phyloP scores from a whole-genome alignment of 176 grass and related monocot genomes.

The Aegilops speltoides region DNA sequence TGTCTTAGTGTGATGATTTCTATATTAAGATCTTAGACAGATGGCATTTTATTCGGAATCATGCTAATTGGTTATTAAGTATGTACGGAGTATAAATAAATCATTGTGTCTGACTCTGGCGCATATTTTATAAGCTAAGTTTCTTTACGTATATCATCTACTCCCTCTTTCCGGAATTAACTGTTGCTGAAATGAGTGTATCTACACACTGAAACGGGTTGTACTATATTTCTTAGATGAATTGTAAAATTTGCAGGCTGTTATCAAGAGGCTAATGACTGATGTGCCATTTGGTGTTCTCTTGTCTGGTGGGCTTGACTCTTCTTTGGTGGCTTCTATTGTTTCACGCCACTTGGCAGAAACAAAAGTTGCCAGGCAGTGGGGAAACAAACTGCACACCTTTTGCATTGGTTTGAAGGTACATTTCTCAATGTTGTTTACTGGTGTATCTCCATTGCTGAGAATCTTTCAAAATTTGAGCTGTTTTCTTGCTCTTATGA shows the following conservation, averaged over 20 bases:
- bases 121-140: not conserved
- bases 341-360: constrained; percentile 71
- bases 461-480: constrained; percentile 18
- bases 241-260: constrained; percentile 47
- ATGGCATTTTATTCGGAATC: not conserved
- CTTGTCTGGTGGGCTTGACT: constrained; percentile 97
- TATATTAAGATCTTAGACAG: not conserved
- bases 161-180: no score
- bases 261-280: constrained; percentile 96
- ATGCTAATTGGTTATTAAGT: not conserved
- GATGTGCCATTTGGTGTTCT: constrained; percentile 99
- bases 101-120: not conserved
- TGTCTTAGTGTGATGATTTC: not conserved
- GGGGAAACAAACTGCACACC: constrained; percentile 92
- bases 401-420: constrained; percentile 97
- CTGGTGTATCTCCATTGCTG: not conserved
- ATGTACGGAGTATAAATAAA: not conserved
- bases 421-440: constrained; percentile 14
- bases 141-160: not conserved
- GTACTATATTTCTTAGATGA: not conserved
- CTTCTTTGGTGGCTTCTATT: constrained; percentile 93
- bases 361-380: constrained; percentile 69
- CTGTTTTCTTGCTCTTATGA: constrained; percentile 15
- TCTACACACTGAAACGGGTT: no score
- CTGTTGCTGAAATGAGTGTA: no score